phyloP scores from a whole-genome alignment of 768 basidiomycete genomes.

The Macrolepiota fuliginosa region DNA sequence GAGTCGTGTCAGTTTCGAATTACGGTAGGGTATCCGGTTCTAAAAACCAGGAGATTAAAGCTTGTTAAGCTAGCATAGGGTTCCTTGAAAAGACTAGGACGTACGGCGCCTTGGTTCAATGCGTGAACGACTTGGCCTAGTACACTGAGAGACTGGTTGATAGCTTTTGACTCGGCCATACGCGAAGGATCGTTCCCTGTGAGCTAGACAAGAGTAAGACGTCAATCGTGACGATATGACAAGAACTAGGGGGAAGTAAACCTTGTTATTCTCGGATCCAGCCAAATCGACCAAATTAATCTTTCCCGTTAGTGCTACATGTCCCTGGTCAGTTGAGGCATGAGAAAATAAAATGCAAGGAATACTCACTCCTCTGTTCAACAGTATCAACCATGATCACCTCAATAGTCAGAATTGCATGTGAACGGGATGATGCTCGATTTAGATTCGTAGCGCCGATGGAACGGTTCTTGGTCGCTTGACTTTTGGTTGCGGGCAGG shows the following conservation, averaged over 20 bases:
- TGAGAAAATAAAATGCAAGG: background rate
- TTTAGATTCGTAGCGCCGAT: constrained; percentile 88
- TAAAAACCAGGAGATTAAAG: constrained; percentile 20
- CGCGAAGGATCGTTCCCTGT: constrained; percentile 87
- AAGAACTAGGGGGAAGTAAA: constrained; percentile 16
- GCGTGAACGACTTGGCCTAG: constrained; percentile 89
- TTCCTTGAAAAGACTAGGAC: constrained; percentile 19
- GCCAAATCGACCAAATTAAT: constrained; percentile 89
- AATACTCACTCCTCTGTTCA: constrained; percentile 49
- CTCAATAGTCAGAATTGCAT: constrained; percentile 80
- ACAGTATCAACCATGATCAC: constrained; percentile 54
- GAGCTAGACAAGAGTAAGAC: constrained; percentile 33
- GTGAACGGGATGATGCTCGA: constrained; percentile 81
- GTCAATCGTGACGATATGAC: background rate
- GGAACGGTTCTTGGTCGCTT: constrained; percentile 74
- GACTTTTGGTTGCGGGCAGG: constrained; percentile 34
- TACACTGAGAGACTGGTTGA: constrained; percentile 86
- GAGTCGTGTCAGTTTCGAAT: constrained; percentile 85
- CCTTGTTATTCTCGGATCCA: constrained; percentile 90
- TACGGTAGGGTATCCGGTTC: constrained; percentile 85
- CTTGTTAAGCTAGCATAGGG: background rate
- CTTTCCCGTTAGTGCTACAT: constrained; percentile 64
- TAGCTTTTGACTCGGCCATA: constrained; percentile 86
- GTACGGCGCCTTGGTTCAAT: constrained; percentile 68
- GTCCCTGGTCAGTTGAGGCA: background rate